phyloP scores from a whole-genome alignment of 371 early-diverging fungal species.

The Syncephalastrum contaminatum region DNA sequence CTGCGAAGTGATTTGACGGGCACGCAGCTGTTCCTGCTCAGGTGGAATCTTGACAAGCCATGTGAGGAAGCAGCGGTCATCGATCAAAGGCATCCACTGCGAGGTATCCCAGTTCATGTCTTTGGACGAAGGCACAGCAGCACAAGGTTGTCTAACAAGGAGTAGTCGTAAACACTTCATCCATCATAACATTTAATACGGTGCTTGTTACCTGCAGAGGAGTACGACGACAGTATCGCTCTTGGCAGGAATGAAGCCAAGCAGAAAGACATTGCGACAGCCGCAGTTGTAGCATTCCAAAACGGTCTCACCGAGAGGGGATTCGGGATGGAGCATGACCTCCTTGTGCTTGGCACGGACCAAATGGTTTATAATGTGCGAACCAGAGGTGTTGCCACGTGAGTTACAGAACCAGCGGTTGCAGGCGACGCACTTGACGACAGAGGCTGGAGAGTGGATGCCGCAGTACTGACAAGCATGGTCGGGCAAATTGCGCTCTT shows the following conservation, averaged over 20 bases:
- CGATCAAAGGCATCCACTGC: conserved; percentile 96
- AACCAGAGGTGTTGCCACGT: conserved; percentile 87
- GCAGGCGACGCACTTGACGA: conserved; percentile 94
- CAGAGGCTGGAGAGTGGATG: conserved; percentile 85
- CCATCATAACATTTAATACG: neutral
- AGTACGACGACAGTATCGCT: conserved; percentile 96
- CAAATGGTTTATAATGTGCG: conserved; percentile 96
- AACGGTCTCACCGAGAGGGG: conserved; percentile 90
- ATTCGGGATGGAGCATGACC: conserved; percentile 87
- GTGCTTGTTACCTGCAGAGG: conserved; percentile 77
- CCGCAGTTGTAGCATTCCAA: conserved; percentile 98
- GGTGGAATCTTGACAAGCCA: conserved; percentile 95
- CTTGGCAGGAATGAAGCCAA: conserved; percentile 98
- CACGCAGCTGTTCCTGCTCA: conserved; percentile 83
- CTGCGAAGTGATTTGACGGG: conserved; percentile 79
- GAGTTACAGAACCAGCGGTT: conserved; percentile 97
- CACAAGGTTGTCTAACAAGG: conserved; percentile 81
- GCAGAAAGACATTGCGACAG: conserved; percentile 91
- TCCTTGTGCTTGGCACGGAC: conserved; percentile 95
- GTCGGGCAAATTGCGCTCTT: conserved; percentile 69
- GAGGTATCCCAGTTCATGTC: conserved; percentile 96
- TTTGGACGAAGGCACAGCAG: conserved; percentile 83
- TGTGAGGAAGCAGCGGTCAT: conserved; percentile 88
- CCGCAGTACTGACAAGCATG: conserved; percentile 96
- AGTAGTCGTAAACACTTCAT: conserved; percentile 3